Percentiles rank a stretch among this genome's conserved stretches.
These are phyloP conservation scores for Drosera spatulata DNA, from an alignment of 179 eudicot species.

Conservation along the genomic window DNA sequence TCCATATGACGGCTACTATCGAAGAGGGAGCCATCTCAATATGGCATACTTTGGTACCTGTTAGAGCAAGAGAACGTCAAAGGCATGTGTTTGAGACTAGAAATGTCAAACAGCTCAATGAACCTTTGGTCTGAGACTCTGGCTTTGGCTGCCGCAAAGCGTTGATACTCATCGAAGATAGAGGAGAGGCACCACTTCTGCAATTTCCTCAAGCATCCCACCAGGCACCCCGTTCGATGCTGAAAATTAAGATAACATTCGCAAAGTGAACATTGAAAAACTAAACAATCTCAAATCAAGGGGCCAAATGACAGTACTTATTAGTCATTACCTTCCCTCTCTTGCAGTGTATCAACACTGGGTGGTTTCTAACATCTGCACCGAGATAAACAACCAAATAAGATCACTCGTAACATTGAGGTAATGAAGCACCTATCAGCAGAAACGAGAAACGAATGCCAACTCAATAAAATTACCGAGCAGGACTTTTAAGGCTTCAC, in stretches of 20 bases:
- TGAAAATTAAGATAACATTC: conserved; percentile 1
- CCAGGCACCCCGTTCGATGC: conserved; percentile 40
- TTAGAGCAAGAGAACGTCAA: conserved; percentile 33
- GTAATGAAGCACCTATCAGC: neutral
- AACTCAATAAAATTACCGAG: conserved; percentile 14
- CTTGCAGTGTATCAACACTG: conserved; percentile 35
- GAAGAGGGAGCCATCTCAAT: no score
- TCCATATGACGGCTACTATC: no score
- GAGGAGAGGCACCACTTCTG: conserved; percentile 38
- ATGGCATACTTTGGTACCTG: conserved; percentile 14
- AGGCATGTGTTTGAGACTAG: conserved; percentile 33
- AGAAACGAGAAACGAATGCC: neutral
- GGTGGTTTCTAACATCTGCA: conserved; percentile 33
- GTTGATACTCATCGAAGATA: conserved; percentile 33
- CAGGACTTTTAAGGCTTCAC: conserved; percentile 29
- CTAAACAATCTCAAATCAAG: no score
- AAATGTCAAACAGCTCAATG: conserved; percentile 25
- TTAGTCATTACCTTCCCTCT: conserved; percentile 27
- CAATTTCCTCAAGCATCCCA: neutral
- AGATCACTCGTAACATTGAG: neutral
- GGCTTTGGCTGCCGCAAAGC: conserved; percentile 36
- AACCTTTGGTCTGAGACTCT: conserved; percentile 33
- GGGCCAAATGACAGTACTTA: no score
- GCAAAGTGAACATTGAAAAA: no score
- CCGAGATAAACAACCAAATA: neutral